These are phyloP conservation scores for Penicillium flavigenum DNA, from an alignment of 495 filamentous ascomycete genomes.

Conservation along the genomic window DNA sequence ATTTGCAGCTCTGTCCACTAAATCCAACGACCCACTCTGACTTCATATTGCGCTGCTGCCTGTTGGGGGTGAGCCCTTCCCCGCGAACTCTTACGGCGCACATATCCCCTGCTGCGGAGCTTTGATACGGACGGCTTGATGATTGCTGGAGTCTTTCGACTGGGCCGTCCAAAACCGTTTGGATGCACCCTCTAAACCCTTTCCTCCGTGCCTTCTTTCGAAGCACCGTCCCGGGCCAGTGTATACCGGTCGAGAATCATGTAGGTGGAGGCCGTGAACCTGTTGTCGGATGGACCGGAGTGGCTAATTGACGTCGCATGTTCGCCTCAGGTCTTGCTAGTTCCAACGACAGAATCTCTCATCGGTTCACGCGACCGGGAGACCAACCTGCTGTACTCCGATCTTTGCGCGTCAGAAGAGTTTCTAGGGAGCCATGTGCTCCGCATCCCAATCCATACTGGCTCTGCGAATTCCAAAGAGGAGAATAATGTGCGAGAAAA, in stretches of 20 bases:
- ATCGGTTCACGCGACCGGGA: constrained; percentile 87
- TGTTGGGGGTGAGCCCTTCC: constrained; percentile 42
- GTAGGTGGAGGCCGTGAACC: constrained; percentile 43
- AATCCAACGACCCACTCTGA: constrained; percentile 1
- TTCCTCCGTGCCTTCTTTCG: constrained; percentile 98
- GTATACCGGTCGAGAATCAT: constrained; percentile 87
- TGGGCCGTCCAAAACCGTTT: constrained; percentile 56
- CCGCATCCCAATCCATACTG: constrained; percentile 66
- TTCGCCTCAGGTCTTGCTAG: constrained; percentile 71
- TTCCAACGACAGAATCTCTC: constrained; percentile 88
- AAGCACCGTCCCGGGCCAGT: constrained; percentile 89
- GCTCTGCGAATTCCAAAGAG: constrained; percentile 60
- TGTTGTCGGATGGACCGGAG: constrained; percentile 19
- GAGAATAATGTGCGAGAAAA: constrained; percentile 78
- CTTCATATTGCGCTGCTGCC: constrained; percentile 22
- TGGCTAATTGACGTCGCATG: constrained; percentile 19
- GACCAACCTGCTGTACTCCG: constrained; percentile 70
- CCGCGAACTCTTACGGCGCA: constrained; percentile 36
- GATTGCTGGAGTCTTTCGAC: constrained; percentile 34
- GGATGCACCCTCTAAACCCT: constrained; percentile 99
- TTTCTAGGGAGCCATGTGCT: constrained; percentile 97
- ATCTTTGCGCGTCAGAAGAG: constrained; percentile 84
- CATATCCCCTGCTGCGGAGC: constrained; percentile 23
- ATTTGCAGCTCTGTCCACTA: not conserved
- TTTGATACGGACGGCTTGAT: constrained; percentile 43